Evolutionary conservation across 345 rosid genomes (phyloP), one percentile per base, ranked within the genome.

Genomic region (Eucalyptus pumila): DNA sequence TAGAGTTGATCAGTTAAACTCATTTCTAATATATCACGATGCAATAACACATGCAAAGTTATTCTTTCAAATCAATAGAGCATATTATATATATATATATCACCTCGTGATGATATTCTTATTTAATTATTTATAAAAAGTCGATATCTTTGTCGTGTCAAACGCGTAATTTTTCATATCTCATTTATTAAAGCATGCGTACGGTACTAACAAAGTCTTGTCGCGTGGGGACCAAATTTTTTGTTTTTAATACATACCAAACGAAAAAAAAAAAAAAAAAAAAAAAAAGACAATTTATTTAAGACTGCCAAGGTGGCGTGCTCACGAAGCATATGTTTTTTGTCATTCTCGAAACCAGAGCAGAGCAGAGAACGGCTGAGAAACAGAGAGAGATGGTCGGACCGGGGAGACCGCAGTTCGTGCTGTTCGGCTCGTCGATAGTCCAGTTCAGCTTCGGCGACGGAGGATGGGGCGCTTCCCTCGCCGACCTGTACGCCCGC

Each of bases 381-480:
- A 32, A 47, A 45, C 54, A 88, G 50, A 72, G 58, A 89, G 92
- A 87, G 65, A 97, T 97, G 99, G 96, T 94, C 87, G 99, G 99
- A 86, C 97, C 98, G 6, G 90, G 48, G 88, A 92, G 99, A 90
- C 99, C 99, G 69, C 96, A 94, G 90, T 94, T 96, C 88, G 98
- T 96, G 16, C 97, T 96, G n/a, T 97, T 97, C 48, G 99, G 99
- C 37, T 97, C 99, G 11, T 97, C 99, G 89, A 96, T 97, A 45
- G 99, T 96, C 89, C 98, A 97, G 89, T 92, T 90, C 54, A 93
- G 98, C 92, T 97, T 90, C 93, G 52, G 88, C 80, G 54, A 93
- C 91, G 91, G 92, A 86, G 98, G 99, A 30, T 97, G 99, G 99
- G 99, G 97, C 51, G 92, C 99, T 30, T 91, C 94, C 88, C 97